Conservation (phyloP, 2,329 filamentous ascomycete species). For the Mariannaea sp. region DNA sequence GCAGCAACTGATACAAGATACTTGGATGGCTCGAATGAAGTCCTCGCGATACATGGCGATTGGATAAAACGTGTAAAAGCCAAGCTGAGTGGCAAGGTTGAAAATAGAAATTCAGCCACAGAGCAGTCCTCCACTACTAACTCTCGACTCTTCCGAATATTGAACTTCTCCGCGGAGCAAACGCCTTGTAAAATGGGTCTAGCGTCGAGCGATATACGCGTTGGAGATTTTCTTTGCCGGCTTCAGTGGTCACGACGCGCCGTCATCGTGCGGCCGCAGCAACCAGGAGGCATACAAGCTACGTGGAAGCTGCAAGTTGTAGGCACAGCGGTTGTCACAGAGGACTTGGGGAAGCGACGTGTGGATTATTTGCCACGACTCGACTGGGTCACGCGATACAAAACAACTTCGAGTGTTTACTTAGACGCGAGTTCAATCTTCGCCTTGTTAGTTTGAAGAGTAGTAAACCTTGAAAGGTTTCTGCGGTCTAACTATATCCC, state of each 20-base stretch:
- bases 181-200: conserved; percentile 5
- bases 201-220: background rate
- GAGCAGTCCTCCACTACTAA: background rate
- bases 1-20: background rate
- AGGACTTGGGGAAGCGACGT: background rate
- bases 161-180: background rate
- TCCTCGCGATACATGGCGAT: background rate
- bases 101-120: background rate
- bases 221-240: conserved; percentile 4
- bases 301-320: conserved; percentile 5
- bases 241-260: conserved; percentile 1
- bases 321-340: conserved; percentile 3
- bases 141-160: background rate
- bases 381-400: background rate
- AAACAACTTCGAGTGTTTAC: background rate
- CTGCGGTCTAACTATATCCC: too few species aligned
- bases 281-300: background rate
- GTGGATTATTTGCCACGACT: background rate
- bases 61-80: background rate
- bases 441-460: background rate
- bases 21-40: background rate
- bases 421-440: conserved; percentile 7
- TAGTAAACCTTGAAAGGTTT: too few species aligned
- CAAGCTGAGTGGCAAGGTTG: background rate
- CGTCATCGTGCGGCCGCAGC: background rate